Percentiles rank a stretch among this genome's conserved stretches.
phyloP scores from a whole-genome alignment of 768 basidiomycete genomes.

The Auriscalpium orientale region DNA sequence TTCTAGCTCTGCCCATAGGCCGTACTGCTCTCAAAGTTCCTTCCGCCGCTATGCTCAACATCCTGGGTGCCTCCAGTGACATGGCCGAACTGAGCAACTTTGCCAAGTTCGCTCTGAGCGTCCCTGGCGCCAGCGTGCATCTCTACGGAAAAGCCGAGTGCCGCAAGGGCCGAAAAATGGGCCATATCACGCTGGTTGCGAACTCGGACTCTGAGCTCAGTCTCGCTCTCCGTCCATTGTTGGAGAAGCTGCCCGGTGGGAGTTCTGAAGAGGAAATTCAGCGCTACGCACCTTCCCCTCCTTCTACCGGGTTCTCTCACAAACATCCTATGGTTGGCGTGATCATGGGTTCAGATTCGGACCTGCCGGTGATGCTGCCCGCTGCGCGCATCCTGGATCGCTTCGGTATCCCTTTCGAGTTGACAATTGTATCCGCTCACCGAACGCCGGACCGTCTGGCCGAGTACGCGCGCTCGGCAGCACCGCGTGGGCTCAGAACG shows the following conservation, averaged over 20 bases:
- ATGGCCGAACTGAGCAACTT: slow-evolving; percentile 53
- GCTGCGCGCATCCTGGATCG: slow-evolving; percentile 76
- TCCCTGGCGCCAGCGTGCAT: slow-evolving; percentile 76
- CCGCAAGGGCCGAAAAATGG: slow-evolving; percentile 93
- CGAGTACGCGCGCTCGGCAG: slow-evolving; percentile 72
- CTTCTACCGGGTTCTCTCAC: slow-evolving; percentile 45
- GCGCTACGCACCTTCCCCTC: slow-evolving; percentile 41
- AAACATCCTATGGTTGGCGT: slow-evolving; percentile 76
- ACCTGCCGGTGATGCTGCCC: slow-evolving; percentile 88
- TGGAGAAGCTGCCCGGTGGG: slow-evolving; percentile 52
- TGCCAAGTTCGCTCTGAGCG: slow-evolving; percentile 49
- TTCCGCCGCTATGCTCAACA: slow-evolving; percentile 86
- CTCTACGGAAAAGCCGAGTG: slow-evolving; percentile 92
- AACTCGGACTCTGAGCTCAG: slow-evolving; percentile 70
- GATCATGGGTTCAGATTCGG: slow-evolving; percentile 99
- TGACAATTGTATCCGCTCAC: slow-evolving; percentile 95
- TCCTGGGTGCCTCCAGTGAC: slow-evolving; percentile 75
- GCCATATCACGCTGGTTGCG: slow-evolving; percentile 88
- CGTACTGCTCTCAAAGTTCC: slow-evolving; percentile 84
- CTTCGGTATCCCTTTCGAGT: slow-evolving; percentile 85
- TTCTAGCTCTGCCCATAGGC: slow-evolving; percentile 84
- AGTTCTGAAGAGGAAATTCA: slow-evolving; percentile 38
- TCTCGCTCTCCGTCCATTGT: slow-evolving; percentile 62
- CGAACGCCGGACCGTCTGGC: slow-evolving; percentile 85
- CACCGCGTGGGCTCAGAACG: slow-evolving; percentile 53